Evolutionary conservation across 306 rosid genomes (phyloP).

Genomic region (Acacia acuminata): DNA sequence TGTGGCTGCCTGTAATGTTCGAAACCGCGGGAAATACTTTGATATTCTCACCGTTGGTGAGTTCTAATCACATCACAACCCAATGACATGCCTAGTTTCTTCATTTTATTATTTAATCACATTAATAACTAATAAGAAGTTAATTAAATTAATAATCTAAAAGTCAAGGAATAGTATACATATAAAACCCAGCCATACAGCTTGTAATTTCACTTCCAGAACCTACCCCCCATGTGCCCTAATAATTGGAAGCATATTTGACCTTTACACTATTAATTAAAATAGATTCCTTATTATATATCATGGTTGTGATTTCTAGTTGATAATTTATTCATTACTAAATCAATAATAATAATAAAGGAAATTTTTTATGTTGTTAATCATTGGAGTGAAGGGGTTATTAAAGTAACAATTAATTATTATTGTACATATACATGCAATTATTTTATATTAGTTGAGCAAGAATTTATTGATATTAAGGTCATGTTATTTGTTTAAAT

Average conservation of each 20-base stretch:
- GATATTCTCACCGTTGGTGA: not conserved
- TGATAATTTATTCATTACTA: not conserved
- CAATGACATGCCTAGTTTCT: not conserved
- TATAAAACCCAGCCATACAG: not conserved
- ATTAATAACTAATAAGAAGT: not conserved
- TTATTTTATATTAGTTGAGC: not conserved
- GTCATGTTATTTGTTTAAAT: not conserved
- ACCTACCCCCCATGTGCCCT: slow-evolving; percentile 35
- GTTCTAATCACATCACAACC: not conserved
- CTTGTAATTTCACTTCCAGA: not conserved
- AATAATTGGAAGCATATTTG: slow-evolving; percentile 26
- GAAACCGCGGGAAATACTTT: slow-evolving; percentile 9
- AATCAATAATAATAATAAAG: not conserved
- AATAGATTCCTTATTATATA: not conserved
- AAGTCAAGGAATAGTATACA: slow-evolving; percentile 9
- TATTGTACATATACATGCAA: not conserved
- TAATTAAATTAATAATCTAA: not conserved
- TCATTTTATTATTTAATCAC: not conserved
- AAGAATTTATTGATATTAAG: not conserved
- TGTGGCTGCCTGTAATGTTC: not conserved
- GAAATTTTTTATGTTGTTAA: slow-evolving; percentile 17
- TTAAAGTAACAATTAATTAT: not conserved
- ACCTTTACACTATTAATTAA: not conserved
- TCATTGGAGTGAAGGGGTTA: not conserved
- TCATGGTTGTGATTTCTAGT: not conserved